Evolutionary conservation across 306 rosid species (phyloP), one percentile per base, ranked within the genome.

Genomic region (Luffa aegyptiaca): DNA sequence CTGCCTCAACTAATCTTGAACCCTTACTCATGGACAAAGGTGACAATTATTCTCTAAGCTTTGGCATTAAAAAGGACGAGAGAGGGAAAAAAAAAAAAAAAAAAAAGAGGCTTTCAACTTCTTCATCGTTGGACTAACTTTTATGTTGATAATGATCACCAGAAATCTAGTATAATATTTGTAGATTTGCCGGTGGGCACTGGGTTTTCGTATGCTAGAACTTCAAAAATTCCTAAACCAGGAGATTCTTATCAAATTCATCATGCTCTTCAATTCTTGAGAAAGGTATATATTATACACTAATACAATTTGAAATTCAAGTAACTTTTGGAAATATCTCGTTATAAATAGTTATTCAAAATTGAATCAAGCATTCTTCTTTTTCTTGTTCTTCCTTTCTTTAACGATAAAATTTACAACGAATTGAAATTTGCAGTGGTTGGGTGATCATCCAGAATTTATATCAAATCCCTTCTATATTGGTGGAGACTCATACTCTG

Each of bases 201-300:
- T 4, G 97, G 97, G 68, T 93, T 93, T 82, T 84, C 97, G 1
- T 91, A 93, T 80, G 53, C 84, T 6, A 82, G 6, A 82, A 79
- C 84, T 61, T 62, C 79, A 2, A 16, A 2, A 16, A 85, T 80
- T 57, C 21, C 65, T 76, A 57, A 71, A 62, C 42, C 82, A 21
- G 82, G 93, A 2, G 93, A 91, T 73, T 81, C 75, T 73, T 53
- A 6, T 37, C 76, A 83, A 59, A 85, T 82, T 61, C 78, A 84
- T 26, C 89, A 86, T 2, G 69, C 65, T 53, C 81, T 82, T 78
- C 88, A 87, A 56, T 93, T 91, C 73, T 69, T 91, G 2, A 84
- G 86, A 63, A 91, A 85, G 86, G 91, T 92, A 26, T 26, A 26
- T 26, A 26, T 26, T 26, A 26, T 26, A 26, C 31, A 1, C 1